Percentiles rank a stretch among this genome's conserved stretches.
These are phyloP conservation scores for Aspergillus funiculosus DNA, from an alignment of 495 filamentous ascomycete species.

Conservation along the genomic window DNA sequence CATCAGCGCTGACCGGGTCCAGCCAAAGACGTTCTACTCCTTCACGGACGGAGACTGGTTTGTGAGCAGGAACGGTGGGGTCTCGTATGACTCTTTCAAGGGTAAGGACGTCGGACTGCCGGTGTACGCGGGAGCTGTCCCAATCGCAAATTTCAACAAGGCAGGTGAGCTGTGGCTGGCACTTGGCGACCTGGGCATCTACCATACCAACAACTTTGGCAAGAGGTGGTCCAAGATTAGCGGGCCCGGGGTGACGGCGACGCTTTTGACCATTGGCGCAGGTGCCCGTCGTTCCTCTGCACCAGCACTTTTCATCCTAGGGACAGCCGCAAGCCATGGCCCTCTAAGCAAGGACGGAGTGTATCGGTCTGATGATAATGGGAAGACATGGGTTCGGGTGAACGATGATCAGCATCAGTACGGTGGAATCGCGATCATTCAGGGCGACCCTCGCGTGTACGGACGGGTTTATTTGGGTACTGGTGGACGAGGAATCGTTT, in stretches of 20 bases:
- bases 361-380: slow-evolving; percentile 46
- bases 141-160: slow-evolving; percentile 13
- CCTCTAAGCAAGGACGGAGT: slow-evolving; percentile 21
- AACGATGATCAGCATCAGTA: slow-evolving; percentile 35
- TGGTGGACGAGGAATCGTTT: slow-evolving; percentile 54
- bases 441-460: slow-evolving; percentile 46
- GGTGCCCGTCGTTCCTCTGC: slow-evolving; percentile 4
- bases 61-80: slow-evolving; percentile 14
- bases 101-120: slow-evolving; percentile 14
- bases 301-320: slow-evolving; percentile 7
- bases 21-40: slow-evolving; percentile 16
- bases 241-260: slow-evolving; percentile 5
- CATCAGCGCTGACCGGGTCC: slow-evolving; percentile 15
- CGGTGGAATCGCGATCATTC: slow-evolving; percentile 20
- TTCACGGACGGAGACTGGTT: slow-evolving; percentile 13
- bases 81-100: slow-evolving; percentile 8
- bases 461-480: slow-evolving; percentile 54
- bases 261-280: slow-evolving; percentile 5
- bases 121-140: slow-evolving; percentile 10
- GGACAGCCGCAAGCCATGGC: slow-evolving; percentile 2
- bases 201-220: slow-evolving; percentile 15
- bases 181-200: slow-evolving; percentile 12
- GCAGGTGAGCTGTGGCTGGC: slow-evolving; percentile 19
- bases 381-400: slow-evolving; percentile 47
- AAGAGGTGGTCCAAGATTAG: slow-evolving; percentile 7